phyloP scores from a whole-genome alignment of 2,329 filamentous ascomycete species.

The Colletotrichum gigasporum region DNA sequence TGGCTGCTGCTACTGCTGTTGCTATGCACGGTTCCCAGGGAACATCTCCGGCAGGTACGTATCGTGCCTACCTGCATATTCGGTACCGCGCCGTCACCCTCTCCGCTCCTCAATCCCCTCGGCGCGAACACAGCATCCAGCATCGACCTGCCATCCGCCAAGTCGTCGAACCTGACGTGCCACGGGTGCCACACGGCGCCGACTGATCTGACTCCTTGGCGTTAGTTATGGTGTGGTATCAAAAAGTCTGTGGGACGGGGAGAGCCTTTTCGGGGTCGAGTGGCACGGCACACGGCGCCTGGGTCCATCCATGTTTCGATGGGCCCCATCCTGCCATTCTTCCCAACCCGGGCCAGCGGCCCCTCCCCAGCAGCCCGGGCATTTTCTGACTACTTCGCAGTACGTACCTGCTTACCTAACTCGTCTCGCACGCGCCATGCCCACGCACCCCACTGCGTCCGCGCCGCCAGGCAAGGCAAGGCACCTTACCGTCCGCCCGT shows the following conservation, averaged over 20 bases:
- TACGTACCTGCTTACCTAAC: background rate
- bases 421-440: too few species aligned
- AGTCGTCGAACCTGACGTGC: conserved; percentile 24
- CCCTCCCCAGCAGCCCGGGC: conserved; percentile 26
- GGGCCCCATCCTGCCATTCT: conserved; percentile 19
- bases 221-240: conserved; percentile 21
- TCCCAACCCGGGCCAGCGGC: conserved; percentile 25
- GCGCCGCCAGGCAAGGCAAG: too few species aligned
- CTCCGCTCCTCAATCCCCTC: too few species aligned
- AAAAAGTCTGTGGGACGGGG: conserved; percentile 26
- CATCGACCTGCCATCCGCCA: conserved; percentile 24
- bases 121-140: background rate
- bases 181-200: conserved; percentile 19
- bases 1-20: too few species aligned
- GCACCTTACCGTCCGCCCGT: conserved; percentile 2
- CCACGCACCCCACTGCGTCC: too few species aligned
- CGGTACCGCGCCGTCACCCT: too few species aligned
- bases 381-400: conserved; percentile 1
- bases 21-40: conserved; percentile 9
- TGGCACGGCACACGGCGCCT: conserved; percentile 26
- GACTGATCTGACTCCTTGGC: conserved; percentile 31
- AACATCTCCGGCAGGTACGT: conserved; percentile 1
- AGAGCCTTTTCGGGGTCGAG: conserved; percentile 28
- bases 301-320: conserved; percentile 24
- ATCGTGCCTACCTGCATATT: conserved; percentile 8